A percentile compares a stretch with the other conserved stretches of the same genome.
phyloP scores from a whole-genome alignment of 257 asterid species.

The Primulina eburnea region DNA sequence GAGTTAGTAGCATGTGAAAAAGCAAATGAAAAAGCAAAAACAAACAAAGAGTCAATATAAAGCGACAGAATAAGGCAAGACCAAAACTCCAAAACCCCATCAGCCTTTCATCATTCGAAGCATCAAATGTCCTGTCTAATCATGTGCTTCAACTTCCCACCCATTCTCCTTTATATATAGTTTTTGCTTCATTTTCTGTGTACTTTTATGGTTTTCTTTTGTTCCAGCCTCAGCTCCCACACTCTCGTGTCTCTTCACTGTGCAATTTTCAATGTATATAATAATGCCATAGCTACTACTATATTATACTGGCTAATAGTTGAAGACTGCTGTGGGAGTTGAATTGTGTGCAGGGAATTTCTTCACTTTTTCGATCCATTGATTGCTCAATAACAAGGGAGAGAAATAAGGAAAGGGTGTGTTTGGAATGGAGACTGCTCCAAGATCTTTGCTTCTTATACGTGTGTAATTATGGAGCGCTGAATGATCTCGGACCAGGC shows the following conservation, averaged over 20 bases:
- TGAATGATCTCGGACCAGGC: slow-evolving; percentile 89
- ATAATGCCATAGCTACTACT: background rate
- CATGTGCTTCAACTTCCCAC: slow-evolving; percentile 50
- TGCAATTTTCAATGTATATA: too few relatives aligned
- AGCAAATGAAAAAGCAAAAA: background rate
- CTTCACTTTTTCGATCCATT: slow-evolving; percentile 13
- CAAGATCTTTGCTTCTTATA: slow-evolving; percentile 25
- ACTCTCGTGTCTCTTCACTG: slow-evolving; percentile 29
- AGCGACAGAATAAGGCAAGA: slow-evolving; percentile 6
- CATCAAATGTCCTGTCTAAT: slow-evolving; percentile 47
- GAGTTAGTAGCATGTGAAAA: background rate
- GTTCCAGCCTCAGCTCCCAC: slow-evolving; percentile 17
- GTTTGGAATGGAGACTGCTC: slow-evolving; percentile 39
- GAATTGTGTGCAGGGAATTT: slow-evolving; percentile 28
- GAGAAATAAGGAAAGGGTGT: slow-evolving; percentile 36
- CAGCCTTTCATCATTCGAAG: slow-evolving; percentile 34
- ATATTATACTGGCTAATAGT: background rate
- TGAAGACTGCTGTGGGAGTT: slow-evolving; percentile 24
- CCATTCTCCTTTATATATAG: background rate
- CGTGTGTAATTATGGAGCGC: background rate
- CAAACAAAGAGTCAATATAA: slow-evolving; percentile 3
- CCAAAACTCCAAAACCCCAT: slow-evolving; percentile 26
- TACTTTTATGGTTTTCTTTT: background rate
- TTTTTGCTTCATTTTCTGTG: background rate
- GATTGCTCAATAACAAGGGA: slow-evolving; percentile 43